Conservation (phyloP, 257 asterid species). For the Lantana camara region DNA sequence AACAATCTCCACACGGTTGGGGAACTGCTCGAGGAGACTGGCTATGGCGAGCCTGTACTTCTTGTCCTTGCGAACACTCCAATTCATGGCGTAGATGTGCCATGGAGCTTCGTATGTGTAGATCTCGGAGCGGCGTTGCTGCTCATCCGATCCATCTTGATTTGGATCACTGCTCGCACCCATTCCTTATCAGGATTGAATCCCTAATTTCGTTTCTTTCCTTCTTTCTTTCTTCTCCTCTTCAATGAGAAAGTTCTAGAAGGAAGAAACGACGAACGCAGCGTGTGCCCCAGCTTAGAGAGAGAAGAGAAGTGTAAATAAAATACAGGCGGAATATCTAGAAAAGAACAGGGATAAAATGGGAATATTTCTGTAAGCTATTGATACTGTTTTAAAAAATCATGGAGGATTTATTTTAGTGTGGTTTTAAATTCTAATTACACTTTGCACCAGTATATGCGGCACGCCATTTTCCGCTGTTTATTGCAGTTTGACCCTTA, state of each 20-base stretch:
- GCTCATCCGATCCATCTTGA: constrained; percentile 90
- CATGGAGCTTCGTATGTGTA: constrained; percentile 98
- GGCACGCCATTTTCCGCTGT: too few species aligned
- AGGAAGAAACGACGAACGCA: constrained; percentile 15
- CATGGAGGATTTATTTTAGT: too few species aligned
- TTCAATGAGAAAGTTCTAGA: background rate
- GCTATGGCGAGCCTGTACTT: constrained; percentile 90
- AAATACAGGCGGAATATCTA: background rate
- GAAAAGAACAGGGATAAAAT: background rate
- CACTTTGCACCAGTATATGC: too few species aligned
- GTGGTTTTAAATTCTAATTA: too few species aligned
- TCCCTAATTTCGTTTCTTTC: constrained; percentile 1
- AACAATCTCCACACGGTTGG: constrained; percentile 82
- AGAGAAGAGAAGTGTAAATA: background rate
- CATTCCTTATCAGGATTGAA: constrained; percentile 32
- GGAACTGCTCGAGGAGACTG: constrained; percentile 81
- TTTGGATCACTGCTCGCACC: constrained; percentile 79
- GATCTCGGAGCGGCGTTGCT: constrained; percentile 96
- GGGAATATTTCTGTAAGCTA: too few species aligned
- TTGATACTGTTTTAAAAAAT: too few species aligned
- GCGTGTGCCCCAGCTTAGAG: constrained; percentile 20
- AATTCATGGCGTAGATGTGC: constrained; percentile 96
- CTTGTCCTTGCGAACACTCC: constrained; percentile 91
- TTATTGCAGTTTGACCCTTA: too few species aligned
- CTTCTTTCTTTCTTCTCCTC: background rate